These are phyloP conservation scores for Alopecurus myosuroides DNA, from an alignment of 176 grass and related monocot species.

Conservation along the genomic window DNA sequence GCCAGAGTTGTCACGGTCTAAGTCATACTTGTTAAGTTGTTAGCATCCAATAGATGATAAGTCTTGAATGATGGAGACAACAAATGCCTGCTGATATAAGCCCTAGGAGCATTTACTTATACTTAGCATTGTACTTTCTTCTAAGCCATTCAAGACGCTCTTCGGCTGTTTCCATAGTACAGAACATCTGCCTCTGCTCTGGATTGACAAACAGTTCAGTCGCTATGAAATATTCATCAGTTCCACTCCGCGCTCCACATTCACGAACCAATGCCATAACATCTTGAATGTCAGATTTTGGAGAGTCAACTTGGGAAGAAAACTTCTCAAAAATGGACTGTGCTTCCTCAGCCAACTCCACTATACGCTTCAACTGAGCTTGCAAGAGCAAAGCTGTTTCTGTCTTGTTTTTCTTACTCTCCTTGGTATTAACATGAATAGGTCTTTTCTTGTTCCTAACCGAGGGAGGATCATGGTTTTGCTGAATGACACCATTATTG, in stretches of 20 bases:
- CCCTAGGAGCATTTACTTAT: background rate
- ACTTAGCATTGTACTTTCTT: constrained; percentile 31
- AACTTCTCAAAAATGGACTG: constrained; percentile 35
- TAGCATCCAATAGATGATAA: background rate
- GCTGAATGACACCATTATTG: background rate
- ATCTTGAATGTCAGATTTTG: constrained; percentile 22
- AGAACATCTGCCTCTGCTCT: constrained; percentile 43
- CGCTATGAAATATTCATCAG: constrained; percentile 41
- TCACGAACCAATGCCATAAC: constrained; percentile 34
- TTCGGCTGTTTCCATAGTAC: constrained; percentile 25
- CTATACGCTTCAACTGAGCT: constrained; percentile 24
- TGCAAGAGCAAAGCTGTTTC: constrained; percentile 32
- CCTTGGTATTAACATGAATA: constrained; percentile 1
- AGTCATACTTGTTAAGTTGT: background rate
- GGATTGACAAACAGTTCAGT: constrained; percentile 33
- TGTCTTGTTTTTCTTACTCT: constrained; percentile 27
- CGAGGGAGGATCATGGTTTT: background rate
- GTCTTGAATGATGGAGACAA: background rate
- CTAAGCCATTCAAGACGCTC: constrained; percentile 44
- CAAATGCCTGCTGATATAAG: background rate
- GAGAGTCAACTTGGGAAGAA: background rate
- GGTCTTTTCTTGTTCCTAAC: constrained; percentile 16
- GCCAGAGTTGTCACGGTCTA: constrained; percentile 9
- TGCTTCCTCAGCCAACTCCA: constrained; percentile 35
- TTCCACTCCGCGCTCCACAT: constrained; percentile 31